These are phyloP conservation scores for Tetrahymena thermophila DNA, from an alignment of 73 alveolate genomes.

Conservation along the genomic window DNA sequence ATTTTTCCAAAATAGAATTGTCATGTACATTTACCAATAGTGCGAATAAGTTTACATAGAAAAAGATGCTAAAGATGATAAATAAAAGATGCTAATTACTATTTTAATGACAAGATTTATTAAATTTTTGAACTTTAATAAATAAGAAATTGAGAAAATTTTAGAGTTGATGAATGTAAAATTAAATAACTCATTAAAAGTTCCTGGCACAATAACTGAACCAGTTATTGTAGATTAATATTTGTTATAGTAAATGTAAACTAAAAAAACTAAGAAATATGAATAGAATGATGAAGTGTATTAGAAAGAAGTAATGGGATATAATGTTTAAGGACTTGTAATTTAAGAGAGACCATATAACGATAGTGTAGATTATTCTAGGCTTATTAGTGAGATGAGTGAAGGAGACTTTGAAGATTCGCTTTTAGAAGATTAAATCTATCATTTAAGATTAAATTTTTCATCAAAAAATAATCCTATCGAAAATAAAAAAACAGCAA, in stretches of 20 bases:
- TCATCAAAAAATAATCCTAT: neutral
- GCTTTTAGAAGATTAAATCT: neutral
- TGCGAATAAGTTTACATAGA: neutral
- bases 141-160: neutral
- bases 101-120: neutral
- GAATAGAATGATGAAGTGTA: neutral
- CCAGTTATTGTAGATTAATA: neutral
- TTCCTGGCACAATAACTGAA: neutral
- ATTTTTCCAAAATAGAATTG: neutral
- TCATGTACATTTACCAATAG: neutral
- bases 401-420: neutral
- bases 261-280: neutral
- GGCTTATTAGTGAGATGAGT: neutral
- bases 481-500: neutral
- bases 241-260: neutral
- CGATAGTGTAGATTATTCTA: neutral
- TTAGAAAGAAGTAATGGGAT: neutral
- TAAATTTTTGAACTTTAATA: neutral
- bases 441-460: neutral
- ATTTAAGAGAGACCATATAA: neutral
- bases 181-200: neutral
- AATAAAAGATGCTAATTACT: neutral
- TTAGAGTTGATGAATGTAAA: neutral
- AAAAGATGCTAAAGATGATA: neutral
- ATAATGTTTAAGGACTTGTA: neutral